These are phyloP conservation scores for Candolleomyces efflorescens DNA, from an alignment of 768 basidiomycete species.

Conservation along the genomic window DNA sequence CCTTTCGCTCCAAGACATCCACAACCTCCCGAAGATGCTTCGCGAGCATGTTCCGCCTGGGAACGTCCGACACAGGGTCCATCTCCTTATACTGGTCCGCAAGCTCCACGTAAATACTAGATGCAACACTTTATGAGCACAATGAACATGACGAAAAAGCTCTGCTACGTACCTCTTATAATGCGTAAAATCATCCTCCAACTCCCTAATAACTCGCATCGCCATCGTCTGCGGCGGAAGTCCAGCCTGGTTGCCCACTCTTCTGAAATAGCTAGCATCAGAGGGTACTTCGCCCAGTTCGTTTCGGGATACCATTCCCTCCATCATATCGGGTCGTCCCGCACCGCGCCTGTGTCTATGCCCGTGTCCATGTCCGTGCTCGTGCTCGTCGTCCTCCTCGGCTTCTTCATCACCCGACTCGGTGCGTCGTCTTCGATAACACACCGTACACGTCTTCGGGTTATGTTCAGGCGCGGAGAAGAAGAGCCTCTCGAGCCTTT, in stretches of 20 bases:
- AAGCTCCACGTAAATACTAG: constrained; percentile 86
- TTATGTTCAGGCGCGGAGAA: constrained; percentile 79
- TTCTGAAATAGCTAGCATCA: constrained; percentile 26
- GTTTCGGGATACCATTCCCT: constrained; percentile 11
- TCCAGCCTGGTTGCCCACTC: constrained; percentile 29
- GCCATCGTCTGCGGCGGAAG: constrained; percentile 88
- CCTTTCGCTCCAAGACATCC: constrained; percentile 90
- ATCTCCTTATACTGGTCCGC: constrained; percentile 91
- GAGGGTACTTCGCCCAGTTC: constrained; percentile 14
- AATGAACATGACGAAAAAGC: not conserved
- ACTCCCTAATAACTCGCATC: constrained; percentile 73
- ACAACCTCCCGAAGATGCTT: constrained; percentile 89
- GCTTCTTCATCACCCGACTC: constrained; percentile 30
- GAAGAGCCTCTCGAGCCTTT: constrained; percentile 74
- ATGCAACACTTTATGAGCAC: constrained; percentile 4
- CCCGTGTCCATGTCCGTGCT: not conserved
- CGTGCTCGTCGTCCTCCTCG: constrained; percentile 26
- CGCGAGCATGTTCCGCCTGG: constrained; percentile 81
- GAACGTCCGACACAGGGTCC: constrained; percentile 78
- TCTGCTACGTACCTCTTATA: constrained; percentile 75
- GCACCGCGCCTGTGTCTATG: constrained; percentile 13
- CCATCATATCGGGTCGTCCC: not conserved
- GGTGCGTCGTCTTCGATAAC: constrained; percentile 38
- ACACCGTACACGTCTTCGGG: constrained; percentile 62
- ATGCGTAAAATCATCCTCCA: constrained; percentile 94